A percentile compares a stretch with the other conserved stretches of the same genome.
These are phyloP conservation scores for Carallia pectinifolia DNA, from an alignment of 345 rosid species.

Conservation along the genomic window DNA sequence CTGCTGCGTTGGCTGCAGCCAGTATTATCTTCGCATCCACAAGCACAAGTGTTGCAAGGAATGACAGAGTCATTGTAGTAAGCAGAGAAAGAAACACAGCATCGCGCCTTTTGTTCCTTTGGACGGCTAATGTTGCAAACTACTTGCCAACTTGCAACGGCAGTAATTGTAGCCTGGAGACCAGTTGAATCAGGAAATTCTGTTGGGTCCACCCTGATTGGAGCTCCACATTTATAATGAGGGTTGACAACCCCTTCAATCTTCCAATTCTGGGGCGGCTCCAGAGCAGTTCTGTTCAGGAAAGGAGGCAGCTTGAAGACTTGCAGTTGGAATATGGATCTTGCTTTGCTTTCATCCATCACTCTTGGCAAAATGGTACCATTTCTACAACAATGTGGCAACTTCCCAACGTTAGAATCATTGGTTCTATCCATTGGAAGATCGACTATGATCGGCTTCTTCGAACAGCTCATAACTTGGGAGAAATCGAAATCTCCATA, in stretches of 20 bases:
- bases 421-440: constrained; percentile 51
- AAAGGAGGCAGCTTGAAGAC: constrained; percentile 83
- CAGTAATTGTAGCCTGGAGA: constrained; percentile 40
- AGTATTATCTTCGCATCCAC: constrained; percentile 47
- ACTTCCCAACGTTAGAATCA: constrained; percentile 54
- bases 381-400: constrained; percentile 81
- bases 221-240: constrained; percentile 68
- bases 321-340: constrained; percentile 63
- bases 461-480: constrained; percentile 61
- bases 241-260: constrained; percentile 64
- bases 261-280: constrained; percentile 75
- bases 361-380: constrained; percentile 62
- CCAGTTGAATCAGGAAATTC: constrained; percentile 75
- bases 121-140: constrained; percentile 78
- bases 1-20: constrained; percentile 46
- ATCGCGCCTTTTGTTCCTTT: constrained; percentile 47
- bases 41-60: constrained; percentile 92
- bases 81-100: constrained; percentile 94
- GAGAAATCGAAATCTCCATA: constrained; percentile 69
- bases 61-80: constrained; percentile 71
- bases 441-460: constrained; percentile 64
- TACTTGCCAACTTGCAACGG: constrained; percentile 76
- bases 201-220: constrained; percentile 66
- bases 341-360: constrained; percentile 58
- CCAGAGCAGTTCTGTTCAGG: constrained; percentile 53